A percentile compares a stretch with the other conserved stretches of the same genome.
Evolutionary conservation across 768 basidiomycete species (phyloP).

Genomic region (Antrodiella citrinella): DNA sequence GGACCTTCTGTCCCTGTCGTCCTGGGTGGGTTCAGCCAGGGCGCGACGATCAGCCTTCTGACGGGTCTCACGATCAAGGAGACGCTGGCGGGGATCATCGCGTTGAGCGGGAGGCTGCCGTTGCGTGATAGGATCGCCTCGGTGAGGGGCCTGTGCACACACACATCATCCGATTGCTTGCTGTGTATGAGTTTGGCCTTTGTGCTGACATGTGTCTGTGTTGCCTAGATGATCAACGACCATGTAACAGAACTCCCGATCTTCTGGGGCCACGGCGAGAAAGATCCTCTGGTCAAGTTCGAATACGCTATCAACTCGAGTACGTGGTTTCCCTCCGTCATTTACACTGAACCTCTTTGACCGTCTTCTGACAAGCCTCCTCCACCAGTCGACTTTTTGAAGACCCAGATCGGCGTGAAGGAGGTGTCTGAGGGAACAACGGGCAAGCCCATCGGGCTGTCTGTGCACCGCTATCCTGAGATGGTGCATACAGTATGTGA

Average conservation of each 20-base stretch:
- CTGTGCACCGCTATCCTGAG: slow-evolving; percentile 59
- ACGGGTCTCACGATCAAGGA: slow-evolving; percentile 60
- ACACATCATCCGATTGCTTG: not conserved
- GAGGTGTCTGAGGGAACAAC: slow-evolving; percentile 29
- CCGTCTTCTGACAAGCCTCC: too few relatives aligned
- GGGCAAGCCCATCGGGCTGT: slow-evolving; percentile 43
- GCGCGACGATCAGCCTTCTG: slow-evolving; percentile 70
- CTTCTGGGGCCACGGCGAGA: slow-evolving; percentile 82
- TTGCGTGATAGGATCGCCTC: slow-evolving; percentile 55
- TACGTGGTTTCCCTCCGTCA: not conserved
- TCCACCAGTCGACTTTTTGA: slow-evolving; percentile 39
- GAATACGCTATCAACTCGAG: slow-evolving; percentile 42
- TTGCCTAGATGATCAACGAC: slow-evolving; percentile 58
- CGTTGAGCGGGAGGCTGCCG: slow-evolving; percentile 77
- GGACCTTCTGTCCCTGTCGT: slow-evolving; percentile 66
- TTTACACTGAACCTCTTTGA: too few relatives aligned
- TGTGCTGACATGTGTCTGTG: not conserved
- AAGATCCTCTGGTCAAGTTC: slow-evolving; percentile 65
- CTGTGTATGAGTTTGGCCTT: not conserved
- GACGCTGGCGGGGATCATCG: slow-evolving; percentile 63
- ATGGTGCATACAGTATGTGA: slow-evolving; percentile 59
- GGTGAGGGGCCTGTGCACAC: slow-evolving; percentile 44
- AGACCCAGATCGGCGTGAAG: slow-evolving; percentile 36
- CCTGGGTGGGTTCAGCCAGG: slow-evolving; percentile 86
- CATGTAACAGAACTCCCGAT: slow-evolving; percentile 59